These are phyloP conservation scores for Aurifilum marmelostoma DNA, from an alignment of 2,329 filamentous ascomycete species.

Conservation along the genomic window DNA sequence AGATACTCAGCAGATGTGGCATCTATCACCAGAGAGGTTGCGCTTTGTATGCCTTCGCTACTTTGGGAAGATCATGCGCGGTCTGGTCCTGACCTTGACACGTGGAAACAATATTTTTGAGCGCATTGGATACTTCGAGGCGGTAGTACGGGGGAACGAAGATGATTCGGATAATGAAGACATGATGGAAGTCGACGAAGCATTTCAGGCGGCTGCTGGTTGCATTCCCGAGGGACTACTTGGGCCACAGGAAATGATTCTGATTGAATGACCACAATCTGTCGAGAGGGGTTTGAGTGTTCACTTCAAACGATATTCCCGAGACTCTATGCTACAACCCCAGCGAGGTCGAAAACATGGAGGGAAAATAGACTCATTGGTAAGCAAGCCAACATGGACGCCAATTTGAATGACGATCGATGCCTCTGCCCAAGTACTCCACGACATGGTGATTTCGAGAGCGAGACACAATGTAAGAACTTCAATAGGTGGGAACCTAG, in stretches of 20 bases:
- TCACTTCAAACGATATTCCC: background rate
- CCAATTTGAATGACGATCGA: background rate
- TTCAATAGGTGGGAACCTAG: too few relatives aligned
- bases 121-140: conserved; percentile 3
- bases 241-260: background rate
- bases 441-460: background rate
- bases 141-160: background rate
- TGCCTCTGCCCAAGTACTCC: background rate
- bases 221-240: background rate
- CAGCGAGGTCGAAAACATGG: background rate
- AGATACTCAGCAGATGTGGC: background rate
- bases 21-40: background rate
- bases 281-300: background rate
- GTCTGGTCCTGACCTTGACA: background rate
- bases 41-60: background rate
- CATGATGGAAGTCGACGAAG: background rate
- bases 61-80: background rate
- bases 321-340: too few relatives aligned
- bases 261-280: background rate
- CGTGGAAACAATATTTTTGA: background rate
- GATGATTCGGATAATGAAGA: background rate
- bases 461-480: background rate
- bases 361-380: background rate
- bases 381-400: background rate
- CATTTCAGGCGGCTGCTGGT: background rate